A percentile compares a stretch with the other conserved stretches of the same genome.
Evolutionary conservation across 176 grass and related monocot species (phyloP).

Genomic region (Alloteropsis semialata): DNA sequence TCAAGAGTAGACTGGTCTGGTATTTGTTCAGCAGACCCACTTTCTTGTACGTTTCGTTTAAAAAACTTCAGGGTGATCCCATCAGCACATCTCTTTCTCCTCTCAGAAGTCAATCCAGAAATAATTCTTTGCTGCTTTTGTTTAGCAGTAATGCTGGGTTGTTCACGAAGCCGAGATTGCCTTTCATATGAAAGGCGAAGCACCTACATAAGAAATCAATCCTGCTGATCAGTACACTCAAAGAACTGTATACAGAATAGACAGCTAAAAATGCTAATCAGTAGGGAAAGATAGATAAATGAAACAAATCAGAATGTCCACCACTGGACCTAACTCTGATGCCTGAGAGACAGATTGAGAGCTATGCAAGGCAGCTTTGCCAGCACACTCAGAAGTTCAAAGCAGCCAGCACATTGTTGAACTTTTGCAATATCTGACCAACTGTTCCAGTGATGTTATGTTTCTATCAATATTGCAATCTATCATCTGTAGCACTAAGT

Average conservation of each 20-base stretch:
- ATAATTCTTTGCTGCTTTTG: slow-evolving; percentile 35
- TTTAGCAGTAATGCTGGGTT: slow-evolving; percentile 24
- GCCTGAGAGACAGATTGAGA: neutral
- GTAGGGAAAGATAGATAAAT: neutral
- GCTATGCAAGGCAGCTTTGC: neutral
- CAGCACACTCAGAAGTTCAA: neutral
- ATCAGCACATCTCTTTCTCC: slow-evolving; percentile 57
- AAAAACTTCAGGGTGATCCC: slow-evolving; percentile 28
- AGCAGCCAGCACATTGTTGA: neutral
- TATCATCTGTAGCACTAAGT: neutral
- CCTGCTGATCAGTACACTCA: slow-evolving; percentile 15
- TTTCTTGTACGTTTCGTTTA: slow-evolving; percentile 22
- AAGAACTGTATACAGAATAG: neutral
- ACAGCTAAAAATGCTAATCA: neutral
- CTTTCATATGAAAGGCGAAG: slow-evolving; percentile 65
- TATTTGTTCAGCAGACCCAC: slow-evolving; percentile 27
- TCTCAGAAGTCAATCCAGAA: slow-evolving; percentile 39
- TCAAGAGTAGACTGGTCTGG: slow-evolving; percentile 11
- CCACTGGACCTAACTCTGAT: neutral
- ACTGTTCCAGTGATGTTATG: neutral
- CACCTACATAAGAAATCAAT: slow-evolving; percentile 55
- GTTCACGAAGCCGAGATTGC: slow-evolving; percentile 34
- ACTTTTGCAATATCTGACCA: neutral
- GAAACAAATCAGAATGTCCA: slow-evolving; percentile 18
- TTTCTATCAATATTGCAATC: neutral